These are phyloP conservation scores for slime mould (Dictyostelium discoideum) DNA, from an alignment of 78 protist genomes.

Conservation along the genomic window dicty_2.7 NC_007088.5:5803501-5804000, in stretches of 20 bases:
- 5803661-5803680: background rate
- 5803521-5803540: background rate
- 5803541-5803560: background rate
- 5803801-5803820: background rate
- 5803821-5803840: background rate
- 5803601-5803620: background rate
- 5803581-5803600: background rate
- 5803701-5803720: background rate
- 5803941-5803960: slow-evolving; percentile 18
- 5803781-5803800: background rate
- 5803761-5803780: background rate
- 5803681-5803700: background rate
- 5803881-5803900: background rate
- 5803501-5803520: no score
- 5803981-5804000: background rate
- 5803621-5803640: background rate
- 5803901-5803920: background rate
- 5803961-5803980: background rate
- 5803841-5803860: no score
- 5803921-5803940: background rate
- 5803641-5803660: slow-evolving; percentile 1
- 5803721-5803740: background rate
- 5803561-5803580: background rate
- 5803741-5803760: background rate
- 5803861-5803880: background rate